phyloP scores from a whole-genome alignment of 1,284 basidiomycete genomes.

The Earliella scabrosa region DNA sequence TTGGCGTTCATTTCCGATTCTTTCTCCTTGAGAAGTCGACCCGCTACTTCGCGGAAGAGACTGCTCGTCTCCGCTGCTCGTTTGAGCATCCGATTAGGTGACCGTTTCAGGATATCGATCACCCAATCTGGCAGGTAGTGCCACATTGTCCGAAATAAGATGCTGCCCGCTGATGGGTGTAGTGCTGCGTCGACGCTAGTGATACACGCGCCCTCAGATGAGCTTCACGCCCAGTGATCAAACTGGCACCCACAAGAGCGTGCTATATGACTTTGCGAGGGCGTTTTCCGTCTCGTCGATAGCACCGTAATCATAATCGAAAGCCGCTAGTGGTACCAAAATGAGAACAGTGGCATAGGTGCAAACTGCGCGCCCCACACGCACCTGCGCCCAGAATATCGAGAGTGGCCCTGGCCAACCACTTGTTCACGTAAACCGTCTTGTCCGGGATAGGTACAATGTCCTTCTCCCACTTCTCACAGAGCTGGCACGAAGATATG shows the following conservation, averaged over 20 bases:
- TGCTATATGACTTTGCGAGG: conserved; percentile 28
- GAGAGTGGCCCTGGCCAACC: conserved; percentile 47
- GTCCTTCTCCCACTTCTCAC: conserved; percentile 23
- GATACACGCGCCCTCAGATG: too few relatives aligned
- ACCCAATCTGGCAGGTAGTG: conserved; percentile 27
- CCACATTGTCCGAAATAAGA: conserved; percentile 23
- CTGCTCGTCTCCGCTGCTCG: conserved; percentile 33
- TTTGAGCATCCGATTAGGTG: conserved; percentile 38
- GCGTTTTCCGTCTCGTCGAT: conserved; percentile 29
- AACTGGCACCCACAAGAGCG: conserved; percentile 31
- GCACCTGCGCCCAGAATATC: conserved; percentile 46
- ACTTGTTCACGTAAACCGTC: conserved; percentile 39
- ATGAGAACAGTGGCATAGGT: too few relatives aligned
- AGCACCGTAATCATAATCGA: conserved; percentile 16
- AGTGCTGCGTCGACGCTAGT: conserved; percentile 15
- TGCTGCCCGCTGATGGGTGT: conserved; percentile 14
- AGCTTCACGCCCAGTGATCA: neutral
- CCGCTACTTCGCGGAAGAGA: conserved; percentile 21
- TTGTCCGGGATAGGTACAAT: conserved; percentile 1
- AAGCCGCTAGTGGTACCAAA: conserved; percentile 26
- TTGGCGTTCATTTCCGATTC: conserved; percentile 39
- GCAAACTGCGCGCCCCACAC: neutral
- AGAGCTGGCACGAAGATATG: neutral
- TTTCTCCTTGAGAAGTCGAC: conserved; percentile 25
- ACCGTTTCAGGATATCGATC: conserved; percentile 39